These are phyloP conservation scores for Leishmania arabica DNA, from an alignment of 208 protist genomes.

Conservation along the genomic window DNA sequence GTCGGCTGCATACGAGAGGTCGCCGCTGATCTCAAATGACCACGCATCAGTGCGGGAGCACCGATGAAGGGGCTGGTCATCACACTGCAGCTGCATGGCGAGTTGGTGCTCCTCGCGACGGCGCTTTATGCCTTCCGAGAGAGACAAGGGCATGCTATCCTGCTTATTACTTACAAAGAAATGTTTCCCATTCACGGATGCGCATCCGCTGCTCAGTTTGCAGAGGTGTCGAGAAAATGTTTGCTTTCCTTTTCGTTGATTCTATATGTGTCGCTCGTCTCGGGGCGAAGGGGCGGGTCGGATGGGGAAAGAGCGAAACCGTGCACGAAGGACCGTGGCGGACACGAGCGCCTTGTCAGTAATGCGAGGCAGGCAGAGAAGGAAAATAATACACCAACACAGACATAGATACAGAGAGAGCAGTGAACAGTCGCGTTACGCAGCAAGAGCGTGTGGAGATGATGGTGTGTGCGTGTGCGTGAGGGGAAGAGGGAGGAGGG, in stretches of 20 bases:
- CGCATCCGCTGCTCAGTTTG: not conserved
- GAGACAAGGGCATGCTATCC: not conserved
- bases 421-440: not conserved
- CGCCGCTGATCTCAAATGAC: not conserved
- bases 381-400: not conserved
- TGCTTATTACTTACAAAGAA: not conserved
- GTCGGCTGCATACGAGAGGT: not conserved
- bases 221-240: no score
- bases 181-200: not conserved
- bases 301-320: no score
- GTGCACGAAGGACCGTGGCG: not conserved
- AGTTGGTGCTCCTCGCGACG: slow-evolving; percentile 29
- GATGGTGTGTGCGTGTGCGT: not conserved
- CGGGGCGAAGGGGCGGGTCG: no score
- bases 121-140: slow-evolving; percentile 23
- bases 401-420: not conserved
- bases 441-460: not conserved
- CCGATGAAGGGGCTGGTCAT: slow-evolving; percentile 6
- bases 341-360: not conserved
- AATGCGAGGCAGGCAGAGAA: not conserved
- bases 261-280: not conserved
- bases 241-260: not conserved
- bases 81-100: slow-evolving; percentile 10
- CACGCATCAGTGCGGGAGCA: not conserved
- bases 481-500: no score